phyloP scores from a whole-genome alignment of 306 rosid genomes.

The Acmispon strigosus region DNA sequence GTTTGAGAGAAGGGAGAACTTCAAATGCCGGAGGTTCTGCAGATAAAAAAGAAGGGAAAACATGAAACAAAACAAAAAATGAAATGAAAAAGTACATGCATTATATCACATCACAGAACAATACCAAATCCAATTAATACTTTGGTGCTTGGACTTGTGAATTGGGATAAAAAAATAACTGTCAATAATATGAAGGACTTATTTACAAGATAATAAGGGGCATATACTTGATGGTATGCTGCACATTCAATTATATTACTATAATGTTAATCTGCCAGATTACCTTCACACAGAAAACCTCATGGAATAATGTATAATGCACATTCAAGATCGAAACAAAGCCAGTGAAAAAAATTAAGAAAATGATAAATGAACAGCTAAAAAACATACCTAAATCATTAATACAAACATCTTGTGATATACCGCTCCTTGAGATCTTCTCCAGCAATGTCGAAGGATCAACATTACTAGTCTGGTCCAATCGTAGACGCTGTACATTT shows the following conservation, averaged over 20 bases:
- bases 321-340: conserved; percentile 5
- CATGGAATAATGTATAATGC: background rate
- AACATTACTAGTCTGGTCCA: conserved; percentile 64
- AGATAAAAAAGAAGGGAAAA: background rate
- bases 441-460: conserved; percentile 80
- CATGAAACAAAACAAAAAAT: background rate
- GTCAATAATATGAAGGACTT: conserved; percentile 7
- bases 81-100: background rate
- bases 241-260: background rate
- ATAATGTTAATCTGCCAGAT: background rate
- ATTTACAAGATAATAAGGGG: conserved; percentile 11
- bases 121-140: background rate
- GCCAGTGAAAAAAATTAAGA: background rate
- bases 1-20: conserved; percentile 90
- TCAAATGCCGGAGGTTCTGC: conserved; percentile 93
- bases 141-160: conserved; percentile 8
- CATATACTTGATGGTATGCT: background rate
- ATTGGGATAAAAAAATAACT: conserved; percentile 6
- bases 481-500: conserved; percentile 45
- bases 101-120: background rate
- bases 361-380: background rate
- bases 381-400: conserved; percentile 75
- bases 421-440: conserved; percentile 60
- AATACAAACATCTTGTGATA: conserved; percentile 80
- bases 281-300: background rate